These are phyloP conservation scores for Myxozyma udenii DNA, from an alignment of 805 yeast genomes.

Conservation along the genomic window DNA sequence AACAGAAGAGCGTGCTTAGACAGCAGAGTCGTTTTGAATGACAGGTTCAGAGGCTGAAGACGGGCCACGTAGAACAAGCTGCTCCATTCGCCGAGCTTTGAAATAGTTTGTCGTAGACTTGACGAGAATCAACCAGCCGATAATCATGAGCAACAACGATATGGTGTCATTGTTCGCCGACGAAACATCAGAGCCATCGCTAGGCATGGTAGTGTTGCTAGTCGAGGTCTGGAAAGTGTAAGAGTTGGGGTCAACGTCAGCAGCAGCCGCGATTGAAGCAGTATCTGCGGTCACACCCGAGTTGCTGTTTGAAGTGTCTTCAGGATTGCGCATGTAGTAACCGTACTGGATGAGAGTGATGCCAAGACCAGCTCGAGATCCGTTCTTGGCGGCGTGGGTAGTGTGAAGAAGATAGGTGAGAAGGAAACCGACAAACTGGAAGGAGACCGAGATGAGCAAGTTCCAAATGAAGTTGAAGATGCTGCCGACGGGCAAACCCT, in stretches of 20 bases:
- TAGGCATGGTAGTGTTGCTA: constrained; percentile 29
- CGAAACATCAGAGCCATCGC: constrained; percentile 14
- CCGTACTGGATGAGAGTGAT: constrained; percentile 74
- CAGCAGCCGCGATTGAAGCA: constrained; percentile 31
- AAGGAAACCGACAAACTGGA: constrained; percentile 90
- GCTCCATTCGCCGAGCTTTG: constrained; percentile 75
- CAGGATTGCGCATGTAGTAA: constrained; percentile 42
- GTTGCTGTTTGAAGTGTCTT: constrained; percentile 5
- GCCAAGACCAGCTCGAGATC: constrained; percentile 90
- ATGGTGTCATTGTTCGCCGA: constrained; percentile 41
- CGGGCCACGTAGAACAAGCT: constrained; percentile 45
- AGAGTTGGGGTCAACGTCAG: constrained; percentile 51
- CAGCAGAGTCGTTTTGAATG: too few species aligned
- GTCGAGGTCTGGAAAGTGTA: constrained; percentile 42
- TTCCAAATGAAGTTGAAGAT: constrained; percentile 89
- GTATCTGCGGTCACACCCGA: constrained; percentile 43
- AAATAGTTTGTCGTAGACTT: constrained; percentile 71
- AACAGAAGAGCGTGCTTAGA: too few species aligned
- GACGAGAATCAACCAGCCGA: constrained; percentile 63
- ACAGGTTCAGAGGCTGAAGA: too few species aligned
- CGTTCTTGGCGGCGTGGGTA: constrained; percentile 95
- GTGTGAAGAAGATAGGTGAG: constrained; percentile 89
- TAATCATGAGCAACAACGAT: constrained; percentile 59
- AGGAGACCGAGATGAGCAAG: constrained; percentile 78
- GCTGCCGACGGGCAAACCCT: constrained; percentile 93